phyloP scores from a whole-genome alignment of 1,284 basidiomycete species.

The Boletellus deceptivus region DNA sequence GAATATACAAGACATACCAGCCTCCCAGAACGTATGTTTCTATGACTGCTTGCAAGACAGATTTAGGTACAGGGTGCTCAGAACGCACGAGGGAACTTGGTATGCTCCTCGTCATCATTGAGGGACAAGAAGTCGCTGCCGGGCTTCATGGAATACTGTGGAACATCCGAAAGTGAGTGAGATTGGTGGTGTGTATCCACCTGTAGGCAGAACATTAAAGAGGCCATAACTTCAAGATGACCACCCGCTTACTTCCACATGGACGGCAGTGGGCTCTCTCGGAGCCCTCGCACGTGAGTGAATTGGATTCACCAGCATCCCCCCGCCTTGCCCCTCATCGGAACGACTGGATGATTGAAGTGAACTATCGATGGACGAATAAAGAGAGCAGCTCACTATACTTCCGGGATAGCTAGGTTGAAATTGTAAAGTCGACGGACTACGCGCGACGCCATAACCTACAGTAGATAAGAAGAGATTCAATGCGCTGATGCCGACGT shows the following conservation, averaged over 20 bases:
- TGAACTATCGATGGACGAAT: neutral
- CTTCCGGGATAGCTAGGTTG: slow-evolving; percentile 49
- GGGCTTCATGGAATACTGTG: slow-evolving; percentile 27
- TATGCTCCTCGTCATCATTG: slow-evolving; percentile 21
- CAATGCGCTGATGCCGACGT: neutral
- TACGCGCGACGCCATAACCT: slow-evolving; percentile 73
- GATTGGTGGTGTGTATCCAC: slow-evolving; percentile 37
- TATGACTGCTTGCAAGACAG: neutral
- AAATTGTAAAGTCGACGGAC: slow-evolving; percentile 66
- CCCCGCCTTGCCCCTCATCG: slow-evolving; percentile 30
- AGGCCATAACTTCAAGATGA: neutral
- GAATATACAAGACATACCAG: neutral
- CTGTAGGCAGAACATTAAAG: slow-evolving; percentile 15
- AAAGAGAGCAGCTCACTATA: slow-evolving; percentile 45
- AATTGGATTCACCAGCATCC: slow-evolving; percentile 30
- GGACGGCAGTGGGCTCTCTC: slow-evolving; percentile 29
- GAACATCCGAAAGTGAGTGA: slow-evolving; percentile 26
- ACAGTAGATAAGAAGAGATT: slow-evolving; percentile 4
- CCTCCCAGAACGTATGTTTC: neutral
- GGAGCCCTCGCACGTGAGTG: slow-evolving; percentile 9
- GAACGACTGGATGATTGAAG: slow-evolving; percentile 26
- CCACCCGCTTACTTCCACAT: slow-evolving; percentile 33
- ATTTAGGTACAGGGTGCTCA: slow-evolving; percentile 2
- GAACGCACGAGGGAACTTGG: slow-evolving; percentile 17
- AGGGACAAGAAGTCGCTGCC: slow-evolving; percentile 28